A percentile compares a stretch with the other conserved stretches of the same genome.
These are phyloP conservation scores for Angomonas desouzai DNA, from an alignment of 208 protist species.

Conservation along the genomic window DNA sequence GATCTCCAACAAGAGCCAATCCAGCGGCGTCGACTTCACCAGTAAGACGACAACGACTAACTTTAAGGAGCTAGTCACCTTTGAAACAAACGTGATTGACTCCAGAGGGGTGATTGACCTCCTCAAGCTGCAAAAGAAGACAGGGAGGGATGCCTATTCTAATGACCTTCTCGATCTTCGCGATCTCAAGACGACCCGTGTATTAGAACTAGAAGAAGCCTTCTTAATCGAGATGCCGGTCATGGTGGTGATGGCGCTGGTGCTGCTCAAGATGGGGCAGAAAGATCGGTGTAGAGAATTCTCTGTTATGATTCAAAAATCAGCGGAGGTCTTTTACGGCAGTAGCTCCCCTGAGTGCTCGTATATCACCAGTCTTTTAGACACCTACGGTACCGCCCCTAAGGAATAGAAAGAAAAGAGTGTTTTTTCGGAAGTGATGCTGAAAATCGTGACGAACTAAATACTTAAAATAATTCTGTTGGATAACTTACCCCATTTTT, in stretches of 20 bases:
- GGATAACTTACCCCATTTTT: no score
- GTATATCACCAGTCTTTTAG: not conserved
- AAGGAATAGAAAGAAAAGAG: no score
- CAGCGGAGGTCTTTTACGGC: not conserved
- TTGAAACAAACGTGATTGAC: not conserved
- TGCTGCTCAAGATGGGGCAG: not conserved
- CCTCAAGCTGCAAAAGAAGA: not conserved
- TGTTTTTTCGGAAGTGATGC: no score
- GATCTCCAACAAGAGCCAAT: not conserved
- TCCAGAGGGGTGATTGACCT: not conserved
- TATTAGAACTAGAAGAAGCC: not conserved
- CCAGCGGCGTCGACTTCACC: not conserved
- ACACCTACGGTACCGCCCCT: not conserved
- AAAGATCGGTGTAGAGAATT: not conserved
- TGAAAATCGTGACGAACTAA: no score
- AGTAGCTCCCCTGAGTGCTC: not conserved
- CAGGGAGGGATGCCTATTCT: not conserved
- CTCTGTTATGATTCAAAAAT: not conserved
- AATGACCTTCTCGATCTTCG: slow-evolving; percentile 2
- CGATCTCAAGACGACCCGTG: not conserved
- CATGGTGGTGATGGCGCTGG: not conserved
- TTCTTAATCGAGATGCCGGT: not conserved
- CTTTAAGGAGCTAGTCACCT: not conserved
- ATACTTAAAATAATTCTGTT: no score
- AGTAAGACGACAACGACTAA: not conserved